Evolutionary conservation across 352 stramenopile genomes (phyloP).

Genomic region (Pythium vanterpoolii): DNA sequence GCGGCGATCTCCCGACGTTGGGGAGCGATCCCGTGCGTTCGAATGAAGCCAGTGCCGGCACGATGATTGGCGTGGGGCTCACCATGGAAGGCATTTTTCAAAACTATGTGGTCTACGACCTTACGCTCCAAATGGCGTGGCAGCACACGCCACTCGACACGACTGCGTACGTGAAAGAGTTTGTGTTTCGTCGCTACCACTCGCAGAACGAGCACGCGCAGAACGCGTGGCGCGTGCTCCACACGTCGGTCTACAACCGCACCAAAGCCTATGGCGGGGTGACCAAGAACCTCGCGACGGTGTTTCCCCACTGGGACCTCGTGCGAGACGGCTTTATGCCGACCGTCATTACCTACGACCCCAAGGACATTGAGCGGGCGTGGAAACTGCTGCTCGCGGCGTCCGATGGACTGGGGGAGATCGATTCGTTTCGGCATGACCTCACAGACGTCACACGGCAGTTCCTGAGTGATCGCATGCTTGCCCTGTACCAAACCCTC

Average conservation of each 20-base stretch:
- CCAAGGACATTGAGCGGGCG: conserved; percentile 48
- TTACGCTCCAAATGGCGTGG: conserved; percentile 75
- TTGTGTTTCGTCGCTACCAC: conserved; percentile 59
- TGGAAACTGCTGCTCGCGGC: conserved; percentile 56
- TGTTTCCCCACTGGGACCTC: conserved; percentile 70
- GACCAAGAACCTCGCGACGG: conserved; percentile 65
- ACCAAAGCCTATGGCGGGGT: conserved; percentile 61
- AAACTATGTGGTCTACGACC: conserved; percentile 85
- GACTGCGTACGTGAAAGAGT: conserved; percentile 47
- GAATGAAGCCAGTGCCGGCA: conserved; percentile 42
- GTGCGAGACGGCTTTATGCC: conserved; percentile 70
- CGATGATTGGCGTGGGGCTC: conserved; percentile 71
- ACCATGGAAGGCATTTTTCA: conserved; percentile 88
- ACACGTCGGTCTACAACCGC: conserved; percentile 70
- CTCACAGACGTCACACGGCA: conserved; percentile 80
- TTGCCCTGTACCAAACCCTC: conserved; percentile 59
- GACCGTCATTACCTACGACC: conserved; percentile 69
- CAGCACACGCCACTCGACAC: conserved; percentile 40
- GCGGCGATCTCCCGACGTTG: conserved; percentile 63
- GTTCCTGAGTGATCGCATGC: conserved; percentile 61
- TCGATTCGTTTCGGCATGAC: conserved; percentile 71
- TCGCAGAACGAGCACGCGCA: conserved; percentile 42
- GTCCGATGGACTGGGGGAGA: conserved; percentile 29
- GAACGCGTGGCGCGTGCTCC: conserved; percentile 50
- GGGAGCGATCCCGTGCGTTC: conserved; percentile 48